Percentiles rank a stretch among this genome's conserved stretches.
Evolutionary conservation across 139 green algal genomes (phyloP).

Genomic region (Gonium pectorale): DNA sequence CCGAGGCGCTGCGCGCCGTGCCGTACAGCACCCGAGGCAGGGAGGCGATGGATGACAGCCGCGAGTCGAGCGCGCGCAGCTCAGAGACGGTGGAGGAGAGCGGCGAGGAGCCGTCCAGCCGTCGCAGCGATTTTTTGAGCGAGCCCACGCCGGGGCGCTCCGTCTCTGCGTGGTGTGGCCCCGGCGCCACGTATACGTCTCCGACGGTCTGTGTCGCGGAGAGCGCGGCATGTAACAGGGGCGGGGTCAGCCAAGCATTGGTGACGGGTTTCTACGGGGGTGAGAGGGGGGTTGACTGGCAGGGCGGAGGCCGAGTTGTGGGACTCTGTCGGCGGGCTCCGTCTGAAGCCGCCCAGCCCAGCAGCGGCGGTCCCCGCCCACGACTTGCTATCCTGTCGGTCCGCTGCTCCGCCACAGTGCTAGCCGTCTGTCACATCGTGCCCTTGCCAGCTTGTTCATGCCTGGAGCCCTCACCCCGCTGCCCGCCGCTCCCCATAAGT

Average conservation of each 20-base stretch:
- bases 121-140: conserved; percentile 34
- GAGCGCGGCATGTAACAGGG: background rate
- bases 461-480: too few relatives aligned
- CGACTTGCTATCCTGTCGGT: too few relatives aligned
- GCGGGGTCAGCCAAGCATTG: background rate
- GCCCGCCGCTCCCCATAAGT: too few relatives aligned
- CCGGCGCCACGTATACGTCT: conserved; percentile 42
- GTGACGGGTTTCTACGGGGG: too few relatives aligned
- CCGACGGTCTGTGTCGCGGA: conserved; percentile 5
- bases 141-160: conserved; percentile 35
- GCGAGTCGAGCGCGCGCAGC: conserved; percentile 37
- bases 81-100: conserved; percentile 28
- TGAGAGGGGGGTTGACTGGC: too few relatives aligned
- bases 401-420: too few relatives aligned
- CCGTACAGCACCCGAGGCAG: conserved; percentile 47
- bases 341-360: too few relatives aligned
- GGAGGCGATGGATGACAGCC: conserved; percentile 31
- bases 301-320: too few relatives aligned
- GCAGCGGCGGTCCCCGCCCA: too few relatives aligned
- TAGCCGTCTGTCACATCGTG: too few relatives aligned
- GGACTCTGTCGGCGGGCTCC: too few relatives aligned
- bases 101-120: background rate
- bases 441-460: too few relatives aligned
- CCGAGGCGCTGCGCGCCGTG: conserved; percentile 22
- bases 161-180: conserved; percentile 28